A percentile compares a stretch with the other conserved stretches of the same genome.
These are phyloP conservation scores for Jamesozyma lodderae DNA, from an alignment of 805 yeast species.

Conservation along the genomic window DNA sequence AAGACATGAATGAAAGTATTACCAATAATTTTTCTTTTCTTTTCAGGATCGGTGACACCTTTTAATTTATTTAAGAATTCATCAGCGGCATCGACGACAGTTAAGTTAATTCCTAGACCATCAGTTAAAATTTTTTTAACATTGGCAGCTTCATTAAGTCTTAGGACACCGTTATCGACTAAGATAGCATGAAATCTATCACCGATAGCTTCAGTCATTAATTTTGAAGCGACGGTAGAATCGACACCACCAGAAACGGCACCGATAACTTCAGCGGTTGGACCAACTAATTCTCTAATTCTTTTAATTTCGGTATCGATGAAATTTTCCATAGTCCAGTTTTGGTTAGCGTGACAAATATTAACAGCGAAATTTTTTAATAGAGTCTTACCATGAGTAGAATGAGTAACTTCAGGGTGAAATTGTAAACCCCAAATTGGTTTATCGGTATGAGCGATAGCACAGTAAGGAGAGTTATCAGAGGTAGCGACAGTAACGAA, in stretches of 20 bases:
- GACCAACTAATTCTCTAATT: conserved; percentile 86
- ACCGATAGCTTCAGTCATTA: conserved; percentile 97
- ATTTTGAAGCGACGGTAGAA: conserved; percentile 97
- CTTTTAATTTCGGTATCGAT: conserved; percentile 93
- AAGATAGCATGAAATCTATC: conserved; percentile 96
- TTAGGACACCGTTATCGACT: conserved; percentile 96
- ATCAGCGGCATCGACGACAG: conserved; percentile 90
- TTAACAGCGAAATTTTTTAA: conserved; percentile 88
- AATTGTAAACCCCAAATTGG: conserved; percentile 91
- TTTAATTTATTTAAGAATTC: conserved; percentile 77
- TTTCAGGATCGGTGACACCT: conserved; percentile 97
- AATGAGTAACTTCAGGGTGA: conserved; percentile 98
- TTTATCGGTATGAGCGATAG: conserved; percentile 67
- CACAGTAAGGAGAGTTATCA: conserved; percentile 92
- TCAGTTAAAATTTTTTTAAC: conserved; percentile 85
- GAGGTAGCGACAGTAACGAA: conserved; percentile 85
- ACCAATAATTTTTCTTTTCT: conserved; percentile 97
- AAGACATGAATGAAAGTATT: conserved; percentile 95
- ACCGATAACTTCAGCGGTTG: conserved; percentile 97
- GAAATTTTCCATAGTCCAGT: conserved; percentile 98
- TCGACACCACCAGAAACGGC: conserved; percentile 99
- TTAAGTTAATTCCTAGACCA: conserved; percentile 89
- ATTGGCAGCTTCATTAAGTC: conserved; percentile 81
- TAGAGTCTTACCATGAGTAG: conserved; percentile 78
- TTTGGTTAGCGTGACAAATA: conserved; percentile 77